A percentile compares a stretch with the other conserved stretches of the same genome.
Evolutionary conservation across 1,139 yeast species (phyloP).

Genomic region (Diutina siamensis): DNA sequence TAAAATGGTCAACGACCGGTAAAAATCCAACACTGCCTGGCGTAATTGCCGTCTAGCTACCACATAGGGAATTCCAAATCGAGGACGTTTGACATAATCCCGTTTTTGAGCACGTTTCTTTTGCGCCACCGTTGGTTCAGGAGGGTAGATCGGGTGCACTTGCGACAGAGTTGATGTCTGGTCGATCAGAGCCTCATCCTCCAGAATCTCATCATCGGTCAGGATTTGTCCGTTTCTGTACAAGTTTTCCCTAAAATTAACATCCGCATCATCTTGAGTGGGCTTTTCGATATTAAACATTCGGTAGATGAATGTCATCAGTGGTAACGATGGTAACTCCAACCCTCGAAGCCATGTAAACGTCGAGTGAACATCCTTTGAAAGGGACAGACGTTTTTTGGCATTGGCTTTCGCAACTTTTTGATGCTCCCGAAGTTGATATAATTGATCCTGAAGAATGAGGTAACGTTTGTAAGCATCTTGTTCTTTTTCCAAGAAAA

Average conservation of each 20-base stretch:
- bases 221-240: conserved; percentile 25
- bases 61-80: conserved; percentile 21
- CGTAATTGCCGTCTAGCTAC: conserved; percentile 69
- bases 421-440: conserved; percentile 49
- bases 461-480: conserved; percentile 50
- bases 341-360: conserved; percentile 12
- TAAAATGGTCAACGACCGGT: conserved; percentile 66
- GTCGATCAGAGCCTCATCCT: not conserved
- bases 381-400: not conserved
- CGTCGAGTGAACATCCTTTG: not conserved
- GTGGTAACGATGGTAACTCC: conserved; percentile 51
- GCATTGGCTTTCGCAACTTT: conserved; percentile 7
- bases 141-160: no score
- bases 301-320: conserved; percentile 30
- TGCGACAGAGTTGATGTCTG: no score
- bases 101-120: not conserved
- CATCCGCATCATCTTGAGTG: conserved; percentile 13
- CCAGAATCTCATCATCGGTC: conserved; percentile 9
- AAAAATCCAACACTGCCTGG: conserved; percentile 67
- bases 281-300: not conserved
- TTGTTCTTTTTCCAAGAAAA: conserved; percentile 49
- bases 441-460: conserved; percentile 56
- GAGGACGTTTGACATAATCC: not conserved
- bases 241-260: conserved; percentile 28
- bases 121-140: not conserved